Conservation (phyloP, 2,329 filamentous ascomycete genomes). For the Ophiostoma triangulosporum region DNA sequence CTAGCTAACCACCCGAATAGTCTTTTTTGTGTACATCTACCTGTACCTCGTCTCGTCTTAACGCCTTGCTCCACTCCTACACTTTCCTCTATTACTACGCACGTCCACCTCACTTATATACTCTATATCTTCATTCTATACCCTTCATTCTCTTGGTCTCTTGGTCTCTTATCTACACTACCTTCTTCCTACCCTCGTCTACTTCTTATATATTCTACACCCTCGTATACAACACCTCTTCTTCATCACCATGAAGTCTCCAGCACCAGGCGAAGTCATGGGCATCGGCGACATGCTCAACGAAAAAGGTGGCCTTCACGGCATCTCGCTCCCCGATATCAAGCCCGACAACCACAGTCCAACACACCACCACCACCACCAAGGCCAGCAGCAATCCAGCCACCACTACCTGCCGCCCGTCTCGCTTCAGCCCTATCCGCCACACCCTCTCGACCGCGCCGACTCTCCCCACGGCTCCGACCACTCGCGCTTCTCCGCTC, state of each 20-base stretch:
- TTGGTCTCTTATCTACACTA: neutral
- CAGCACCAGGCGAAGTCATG: conserved; percentile 35
- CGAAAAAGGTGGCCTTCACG: conserved; percentile 29
- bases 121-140: neutral
- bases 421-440: conserved; percentile 13
- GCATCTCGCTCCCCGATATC: conserved; percentile 16
- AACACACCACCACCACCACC: conserved; percentile 4
- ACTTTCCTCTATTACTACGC: neutral
- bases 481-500: conserved; percentile 40
- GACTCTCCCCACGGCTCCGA: conserved; percentile 47
- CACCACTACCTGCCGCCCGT: conserved; percentile 11
- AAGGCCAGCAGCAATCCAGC: conserved; percentile 4
- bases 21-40: neutral
- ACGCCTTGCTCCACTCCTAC: neutral
- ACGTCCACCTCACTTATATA: neutral
- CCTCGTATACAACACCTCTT: neutral
- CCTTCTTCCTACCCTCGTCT: neutral
- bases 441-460: conserved; percentile 35
- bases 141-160: neutral
- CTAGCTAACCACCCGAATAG: conserved; percentile 8
- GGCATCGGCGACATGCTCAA: conserved; percentile 40
- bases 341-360: conserved; percentile 6
- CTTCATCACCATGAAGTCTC: conserved; percentile 25
- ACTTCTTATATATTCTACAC: neutral
- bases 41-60: neutral